Conservation (phyloP, 371 early-diverging fungal genomes). For the Mucor mucedo region DNA sequence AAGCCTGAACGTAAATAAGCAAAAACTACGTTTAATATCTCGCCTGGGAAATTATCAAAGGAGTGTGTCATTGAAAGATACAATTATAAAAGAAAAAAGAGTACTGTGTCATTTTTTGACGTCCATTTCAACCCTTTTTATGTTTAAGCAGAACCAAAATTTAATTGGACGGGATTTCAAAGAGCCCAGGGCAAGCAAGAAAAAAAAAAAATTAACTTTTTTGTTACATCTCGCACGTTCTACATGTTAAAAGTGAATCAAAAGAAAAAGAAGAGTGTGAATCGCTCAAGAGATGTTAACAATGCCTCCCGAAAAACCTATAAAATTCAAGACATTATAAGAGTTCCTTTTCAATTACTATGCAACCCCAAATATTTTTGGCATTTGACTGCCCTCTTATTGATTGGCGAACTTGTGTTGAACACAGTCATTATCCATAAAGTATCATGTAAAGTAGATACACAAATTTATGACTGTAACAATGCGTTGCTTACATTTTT, state of each 20-base stretch:
- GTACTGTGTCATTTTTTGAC: too few species aligned
- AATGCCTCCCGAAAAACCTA: constrained; percentile 2
- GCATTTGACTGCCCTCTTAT: constrained; percentile 62
- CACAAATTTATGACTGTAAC: background rate
- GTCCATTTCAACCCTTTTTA: too few species aligned
- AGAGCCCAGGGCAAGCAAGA: too few species aligned
- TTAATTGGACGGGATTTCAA: too few species aligned
- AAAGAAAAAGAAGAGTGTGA: constrained; percentile 16
- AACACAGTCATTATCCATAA: constrained; percentile 60
- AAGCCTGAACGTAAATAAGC: too few species aligned
- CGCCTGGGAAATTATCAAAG: too few species aligned
- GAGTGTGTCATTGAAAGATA: too few species aligned
- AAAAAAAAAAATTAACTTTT: too few species aligned
- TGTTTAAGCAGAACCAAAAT: too few species aligned
- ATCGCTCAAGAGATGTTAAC: background rate
- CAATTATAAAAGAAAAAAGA: too few species aligned
- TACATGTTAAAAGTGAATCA: constrained; percentile 16
- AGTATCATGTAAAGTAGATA: constrained; percentile 48
- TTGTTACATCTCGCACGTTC: background rate
- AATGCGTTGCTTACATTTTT: background rate
- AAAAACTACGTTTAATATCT: too few species aligned
- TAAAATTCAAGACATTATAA: constrained; percentile 11
- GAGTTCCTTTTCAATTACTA: constrained; percentile 1
- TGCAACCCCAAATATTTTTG: constrained; percentile 69
- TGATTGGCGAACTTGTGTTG: constrained; percentile 53